Evolutionary conservation across 2,329 filamentous ascomycete species (phyloP), one percentile per base, ranked within the genome.

Genomic region (Helotiales sp.): DNA sequence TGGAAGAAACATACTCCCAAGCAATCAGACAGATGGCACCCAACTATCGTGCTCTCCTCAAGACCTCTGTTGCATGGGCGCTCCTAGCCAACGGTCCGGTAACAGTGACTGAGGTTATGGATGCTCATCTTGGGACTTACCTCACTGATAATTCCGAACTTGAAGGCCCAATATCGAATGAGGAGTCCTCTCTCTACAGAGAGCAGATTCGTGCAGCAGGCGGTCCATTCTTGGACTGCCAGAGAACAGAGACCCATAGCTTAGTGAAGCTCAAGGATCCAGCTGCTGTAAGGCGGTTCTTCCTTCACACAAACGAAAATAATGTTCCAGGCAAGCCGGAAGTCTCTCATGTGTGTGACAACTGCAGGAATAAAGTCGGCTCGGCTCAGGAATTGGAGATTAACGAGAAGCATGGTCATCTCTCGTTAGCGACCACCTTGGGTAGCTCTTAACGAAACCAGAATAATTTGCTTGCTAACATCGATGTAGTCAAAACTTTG

Each of bases 41-140:
- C 2, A 55, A 55, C n/a, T 55, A 55, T 15, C 52, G 52, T 11
- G 52, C 52, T 32, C 52, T 55, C n/a, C 52, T 55, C 22, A 30
- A 55, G 26, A 55, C 52, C 2, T 55, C 52, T 3, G 5, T 55
- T 3, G 32, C 52, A 8, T 55, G 52, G 52, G 26, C 52, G 7
- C 32, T 55, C 15, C 26, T 55, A n/a, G 52, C 52, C 6, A 55
- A 55, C 26, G 52, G 52, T 34, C 52, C 52, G 26, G 52, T 55
- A 1, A 55, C 52, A n/a, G 52, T 55, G 26, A 55, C 52, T 20
- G 52, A 55, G 32, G 52, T 55, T 6, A 55, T 55, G 52, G 52
- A 55, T 34, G 52, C 52, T 55, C 52, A 55, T 55, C 52, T 55
- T 20, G 52, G 52, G 17, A 55, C 32, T 10, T 55, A 55, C 32